Conservation (phyloP, 73 alveolate species). For the Uronychia binucleata region DNA sequence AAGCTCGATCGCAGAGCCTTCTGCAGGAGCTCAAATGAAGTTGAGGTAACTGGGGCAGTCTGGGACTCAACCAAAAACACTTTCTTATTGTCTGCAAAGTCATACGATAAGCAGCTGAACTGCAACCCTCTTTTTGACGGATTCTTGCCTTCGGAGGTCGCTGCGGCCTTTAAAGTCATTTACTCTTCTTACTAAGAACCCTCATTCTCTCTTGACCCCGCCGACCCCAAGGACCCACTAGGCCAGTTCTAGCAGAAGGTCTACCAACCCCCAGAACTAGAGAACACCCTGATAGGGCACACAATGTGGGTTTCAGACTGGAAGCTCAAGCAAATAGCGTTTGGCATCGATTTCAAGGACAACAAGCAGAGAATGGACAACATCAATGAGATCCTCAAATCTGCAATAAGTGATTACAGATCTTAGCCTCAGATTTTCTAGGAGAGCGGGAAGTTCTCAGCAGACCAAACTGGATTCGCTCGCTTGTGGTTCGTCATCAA, state of each 20-base stretch:
- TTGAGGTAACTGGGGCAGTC: neutral
- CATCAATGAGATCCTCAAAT: neutral
- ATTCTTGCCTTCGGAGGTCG: neutral
- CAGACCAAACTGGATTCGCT: neutral
- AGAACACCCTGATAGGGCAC: conserved; percentile 7
- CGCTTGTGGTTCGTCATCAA: conserved; percentile 22
- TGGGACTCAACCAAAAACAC: neutral
- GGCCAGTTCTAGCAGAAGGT: conserved; percentile 15
- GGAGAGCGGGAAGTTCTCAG: neutral
- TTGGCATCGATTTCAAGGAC: conserved; percentile 16
- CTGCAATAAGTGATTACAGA: neutral
- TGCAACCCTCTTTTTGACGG: neutral
- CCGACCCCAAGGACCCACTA: conserved; percentile 14
- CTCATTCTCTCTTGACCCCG: conserved; percentile 16
- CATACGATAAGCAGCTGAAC: neutral
- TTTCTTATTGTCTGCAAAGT: neutral
- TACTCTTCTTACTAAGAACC: conserved; percentile 9
- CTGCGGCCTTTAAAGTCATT: neutral
- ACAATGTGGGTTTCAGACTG: conserved; percentile 32
- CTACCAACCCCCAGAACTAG: conserved; percentile 18
- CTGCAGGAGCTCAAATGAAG: neutral
- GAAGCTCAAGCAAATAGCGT: conserved; percentile 23
- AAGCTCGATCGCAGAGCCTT: neutral
- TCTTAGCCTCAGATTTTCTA: neutral
- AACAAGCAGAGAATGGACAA: neutral